Evolutionary conservation across 2,329 filamentous ascomycete species (phyloP), one percentile per base, ranked within the genome.

Genomic region (Alternaria triticimaculans): DNA sequence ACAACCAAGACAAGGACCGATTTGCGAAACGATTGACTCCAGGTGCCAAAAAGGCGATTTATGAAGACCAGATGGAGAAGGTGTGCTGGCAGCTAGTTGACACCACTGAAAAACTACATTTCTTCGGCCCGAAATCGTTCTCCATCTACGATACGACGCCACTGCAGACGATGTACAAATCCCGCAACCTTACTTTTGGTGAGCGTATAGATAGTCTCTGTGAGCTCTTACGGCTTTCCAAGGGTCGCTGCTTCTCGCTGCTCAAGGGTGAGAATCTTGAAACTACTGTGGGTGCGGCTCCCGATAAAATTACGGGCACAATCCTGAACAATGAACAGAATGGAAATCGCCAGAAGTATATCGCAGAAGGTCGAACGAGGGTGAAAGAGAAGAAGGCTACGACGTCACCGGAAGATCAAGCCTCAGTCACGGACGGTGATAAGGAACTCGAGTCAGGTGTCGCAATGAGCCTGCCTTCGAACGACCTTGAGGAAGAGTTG

Each of bases 1-100:
- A 55, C 58, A 44, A 37, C 14, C 10, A 53, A 55, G 3, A 37
- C 15, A 23, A 56, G 18, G 14, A 12, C n/a, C 25, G 58, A 20
- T 67, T 55, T 23, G 3, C 37, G 12, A 65, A 65, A 48, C 65
- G 65, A 26, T 67, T 62, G 65, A 25, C 21, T 37, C 21, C 30
- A 12, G 21, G 14, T 23, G 51, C 51, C 20, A 43, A 23, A 14
- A 12, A 37, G 6, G 30, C 28, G 15, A 21, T 23, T n/a, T 5
- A 64, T 23, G 4, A 33, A 12, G 25, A 55, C 10, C 46, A 55
- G 6, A 62, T 67, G 54, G 67, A 69, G 56, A 67, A 58, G 46
- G 62, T 69, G 2, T 69, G 65, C 44, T 67, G 67, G 65, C 33
- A 64, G 12, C 58, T 69, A 28, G 28, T 61, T 15, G 57, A 64